Base-by-base conservation (phyloP, 2,329 filamentous ascomycete genomes). In the Macroventuria anomochaeta region DNA sequence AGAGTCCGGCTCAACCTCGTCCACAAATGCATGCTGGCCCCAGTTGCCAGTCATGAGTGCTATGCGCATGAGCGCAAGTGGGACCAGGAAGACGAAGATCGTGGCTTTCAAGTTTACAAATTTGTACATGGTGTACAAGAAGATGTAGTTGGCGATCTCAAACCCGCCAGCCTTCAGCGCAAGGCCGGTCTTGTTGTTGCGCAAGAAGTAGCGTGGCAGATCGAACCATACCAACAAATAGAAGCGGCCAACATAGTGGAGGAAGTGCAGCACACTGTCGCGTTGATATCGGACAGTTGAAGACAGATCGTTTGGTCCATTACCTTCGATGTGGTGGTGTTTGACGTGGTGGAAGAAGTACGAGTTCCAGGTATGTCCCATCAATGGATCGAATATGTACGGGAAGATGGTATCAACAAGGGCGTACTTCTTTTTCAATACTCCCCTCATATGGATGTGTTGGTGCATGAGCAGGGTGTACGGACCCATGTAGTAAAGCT, bases 271-370 rank as follows among this genome's bases (percentile, higher is more conserved):
- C 1, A 85, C 55, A 47, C 83, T 82, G 69, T 93, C 90, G 5
- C 90, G 83, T 69, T 92, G 88, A 71, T 90, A 93, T 12, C 87
- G 82, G 31, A 93, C 82, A 0, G 90, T 93, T 0, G 88, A 89
- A 1, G 87, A 90, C 0, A 92, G 79, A 66, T 93, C 90, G 39
- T 87, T 82, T 0, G 89, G 88, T 0, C 90, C 90, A 64, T 93
- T 93, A 57, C 85, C 88, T 75, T 93, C 90, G 49, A 93, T 86
- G 61, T 93, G 90, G 68, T 93, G 90, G 68, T 92, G 89, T 78
- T 93, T 93, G 68, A 93, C 88, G 66, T 93, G 90, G 69, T 93
- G 90, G 68, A 91, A 93, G 71, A 83, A 93, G 76, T 93, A 93
- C 2, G 87, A 88, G 75, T 93, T 91, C 88, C 89, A 92, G 0